phyloP scores from a whole-genome alignment of 2,329 filamentous ascomycete genomes.

The Amylocarpus encephaloides region DNA sequence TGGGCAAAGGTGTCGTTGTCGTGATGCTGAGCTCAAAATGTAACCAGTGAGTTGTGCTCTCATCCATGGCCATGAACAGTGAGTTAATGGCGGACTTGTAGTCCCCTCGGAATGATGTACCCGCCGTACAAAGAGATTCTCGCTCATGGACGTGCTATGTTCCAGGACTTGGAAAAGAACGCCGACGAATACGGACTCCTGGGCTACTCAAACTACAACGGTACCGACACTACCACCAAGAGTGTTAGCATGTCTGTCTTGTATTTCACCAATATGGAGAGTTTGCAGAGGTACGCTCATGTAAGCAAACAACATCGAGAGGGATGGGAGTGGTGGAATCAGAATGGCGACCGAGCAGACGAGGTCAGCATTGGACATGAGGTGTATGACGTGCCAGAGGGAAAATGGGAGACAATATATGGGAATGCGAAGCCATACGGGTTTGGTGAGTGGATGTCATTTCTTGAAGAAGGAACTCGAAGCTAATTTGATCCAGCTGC shows the following conservation, averaged over 20 bases:
- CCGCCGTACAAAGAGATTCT: slow-evolving; percentile 39
- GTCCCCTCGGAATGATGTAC: slow-evolving; percentile 41
- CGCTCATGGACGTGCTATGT: slow-evolving; percentile 36
- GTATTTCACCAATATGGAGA: slow-evolving; percentile 46
- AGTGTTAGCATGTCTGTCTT: slow-evolving; percentile 38
- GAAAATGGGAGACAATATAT: slow-evolving; percentile 47
- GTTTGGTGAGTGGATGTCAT: slow-evolving; percentile 10
- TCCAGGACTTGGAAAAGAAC: slow-evolving; percentile 31
- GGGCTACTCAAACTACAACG: slow-evolving; percentile 37
- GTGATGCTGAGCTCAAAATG: slow-evolving; percentile 9
- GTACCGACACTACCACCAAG: slow-evolving; percentile 33
- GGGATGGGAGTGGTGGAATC: slow-evolving; percentile 45
- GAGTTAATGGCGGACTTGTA: neutral
- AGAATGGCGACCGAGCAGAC: slow-evolving; percentile 25
- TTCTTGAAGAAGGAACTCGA: neutral
- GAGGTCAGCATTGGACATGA: slow-evolving; percentile 50
- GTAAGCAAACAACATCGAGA: slow-evolving; percentile 39
- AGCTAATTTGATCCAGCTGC: slow-evolving; percentile 5
- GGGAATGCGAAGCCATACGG: slow-evolving; percentile 29
- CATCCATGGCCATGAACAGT: neutral
- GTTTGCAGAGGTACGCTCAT: slow-evolving; percentile 47
- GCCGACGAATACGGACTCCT: slow-evolving; percentile 43
- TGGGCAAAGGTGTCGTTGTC: slow-evolving; percentile 11
- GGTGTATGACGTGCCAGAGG: slow-evolving; percentile 40
- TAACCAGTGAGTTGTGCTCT: slow-evolving; percentile 11